Percentiles rank a stretch among this genome's conserved stretches.
These are phyloP conservation scores for Rhizophagus prolifer DNA, from an alignment of 192 early-diverging fungal species.

Conservation along the genomic window DNA sequence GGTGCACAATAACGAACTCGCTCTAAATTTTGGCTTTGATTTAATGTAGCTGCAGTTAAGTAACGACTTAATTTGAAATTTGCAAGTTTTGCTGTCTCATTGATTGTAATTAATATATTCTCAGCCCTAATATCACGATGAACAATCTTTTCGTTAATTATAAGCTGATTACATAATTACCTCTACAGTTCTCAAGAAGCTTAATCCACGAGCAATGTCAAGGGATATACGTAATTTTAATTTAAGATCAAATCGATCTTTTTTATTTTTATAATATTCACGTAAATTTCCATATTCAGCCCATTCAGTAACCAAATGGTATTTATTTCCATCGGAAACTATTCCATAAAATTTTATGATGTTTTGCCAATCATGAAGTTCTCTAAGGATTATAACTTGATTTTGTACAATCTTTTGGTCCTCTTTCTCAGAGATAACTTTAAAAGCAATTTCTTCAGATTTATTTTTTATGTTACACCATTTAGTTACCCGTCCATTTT, in stretches of 20 bases:
- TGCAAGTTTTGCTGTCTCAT: too few species aligned
- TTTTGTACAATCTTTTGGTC: background rate
- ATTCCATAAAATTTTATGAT: constrained; percentile 25
- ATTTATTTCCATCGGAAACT: background rate
- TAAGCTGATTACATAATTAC: too few species aligned
- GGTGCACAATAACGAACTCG: background rate
- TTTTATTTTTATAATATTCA: background rate
- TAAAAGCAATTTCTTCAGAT: background rate
- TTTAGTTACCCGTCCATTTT: too few species aligned
- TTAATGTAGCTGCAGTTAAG: too few species aligned
- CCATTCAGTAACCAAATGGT: constrained; percentile 21
- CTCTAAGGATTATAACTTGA: background rate
- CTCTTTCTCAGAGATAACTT: background rate
- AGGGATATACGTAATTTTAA: constrained; percentile 2
- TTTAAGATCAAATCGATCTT: background rate
- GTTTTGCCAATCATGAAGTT: background rate
- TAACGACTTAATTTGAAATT: too few species aligned
- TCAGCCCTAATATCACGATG: constrained; percentile 21
- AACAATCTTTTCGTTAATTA: background rate
- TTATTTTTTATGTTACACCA: background rate
- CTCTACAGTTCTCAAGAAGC: background rate
- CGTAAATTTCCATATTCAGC: constrained; percentile 4
- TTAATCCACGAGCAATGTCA: constrained; percentile 22
- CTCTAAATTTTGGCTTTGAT: too few species aligned
- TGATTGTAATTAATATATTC: constrained; percentile 17